Conservation (phyloP, 108 stramenopile species). For the Aurantiochytrium sp. region DNA sequence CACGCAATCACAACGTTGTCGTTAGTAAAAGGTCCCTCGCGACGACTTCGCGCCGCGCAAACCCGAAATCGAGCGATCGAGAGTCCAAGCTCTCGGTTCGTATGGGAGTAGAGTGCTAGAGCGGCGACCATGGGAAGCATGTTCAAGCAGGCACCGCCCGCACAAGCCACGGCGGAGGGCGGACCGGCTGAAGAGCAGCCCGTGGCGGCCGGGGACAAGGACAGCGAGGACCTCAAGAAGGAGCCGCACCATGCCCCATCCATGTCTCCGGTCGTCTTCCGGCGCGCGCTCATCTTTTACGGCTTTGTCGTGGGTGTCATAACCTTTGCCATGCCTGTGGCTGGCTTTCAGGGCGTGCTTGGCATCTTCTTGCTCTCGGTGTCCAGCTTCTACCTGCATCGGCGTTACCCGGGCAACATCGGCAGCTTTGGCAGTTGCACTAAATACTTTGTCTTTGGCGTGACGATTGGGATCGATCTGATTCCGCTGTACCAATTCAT, state of each 20-base stretch:
- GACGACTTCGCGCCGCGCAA: too few species aligned
- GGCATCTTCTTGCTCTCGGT: neutral
- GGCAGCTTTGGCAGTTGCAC: neutral
- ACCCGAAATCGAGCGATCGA: too few species aligned
- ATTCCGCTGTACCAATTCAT: neutral
- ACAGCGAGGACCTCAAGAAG: neutral
- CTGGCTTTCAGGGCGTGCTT: neutral
- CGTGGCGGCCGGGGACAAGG: too few species aligned
- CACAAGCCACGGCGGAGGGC: too few species aligned
- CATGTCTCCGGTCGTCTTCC: neutral
- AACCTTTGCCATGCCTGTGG: neutral
- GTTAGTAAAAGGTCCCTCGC: too few species aligned
- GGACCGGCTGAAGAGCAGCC: too few species aligned
- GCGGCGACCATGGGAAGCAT: too few species aligned
- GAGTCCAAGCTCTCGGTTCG: too few species aligned
- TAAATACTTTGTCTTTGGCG: neutral
- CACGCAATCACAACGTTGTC: too few species aligned
- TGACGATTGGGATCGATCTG: neutral
- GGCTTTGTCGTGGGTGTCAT: neutral
- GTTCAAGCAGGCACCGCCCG: too few species aligned
- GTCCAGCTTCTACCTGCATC: neutral
- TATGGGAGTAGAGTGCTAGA: too few species aligned
- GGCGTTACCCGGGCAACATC: neutral
- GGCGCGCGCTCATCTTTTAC: neutral
- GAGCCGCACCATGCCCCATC: neutral